phyloP scores from a whole-genome alignment of 495 filamentous ascomycete genomes.

The Hyaloscypha hepaticicola region DNA sequence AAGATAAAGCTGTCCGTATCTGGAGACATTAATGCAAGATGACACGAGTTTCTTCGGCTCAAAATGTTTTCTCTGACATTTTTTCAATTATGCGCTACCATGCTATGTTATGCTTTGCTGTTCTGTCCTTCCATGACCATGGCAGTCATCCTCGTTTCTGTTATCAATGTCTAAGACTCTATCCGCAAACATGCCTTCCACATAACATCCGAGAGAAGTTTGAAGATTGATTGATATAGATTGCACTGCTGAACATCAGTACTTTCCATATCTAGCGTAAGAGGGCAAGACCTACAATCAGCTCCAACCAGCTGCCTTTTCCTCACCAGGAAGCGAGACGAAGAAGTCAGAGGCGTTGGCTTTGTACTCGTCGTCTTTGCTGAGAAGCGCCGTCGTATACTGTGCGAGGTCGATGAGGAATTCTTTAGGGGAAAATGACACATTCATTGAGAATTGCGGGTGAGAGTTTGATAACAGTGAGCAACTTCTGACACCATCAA shows the following conservation, averaged over 20 bases:
- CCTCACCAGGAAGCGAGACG: neutral
- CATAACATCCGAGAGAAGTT: no score
- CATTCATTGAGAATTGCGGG: neutral
- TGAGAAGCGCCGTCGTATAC: neutral
- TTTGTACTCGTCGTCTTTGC: neutral
- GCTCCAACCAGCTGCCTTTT: no score
- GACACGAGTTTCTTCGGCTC: neutral
- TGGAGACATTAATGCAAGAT: constrained; percentile 51
- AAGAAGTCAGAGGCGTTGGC: neutral
- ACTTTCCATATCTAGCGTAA: neutral
- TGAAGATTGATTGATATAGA: no score
- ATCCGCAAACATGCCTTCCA: no score
- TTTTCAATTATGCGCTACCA: no score
- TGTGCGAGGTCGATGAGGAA: neutral
- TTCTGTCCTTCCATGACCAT: no score
- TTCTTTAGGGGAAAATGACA: neutral
- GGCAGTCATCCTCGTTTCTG: no score
- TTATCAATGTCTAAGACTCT: no score
- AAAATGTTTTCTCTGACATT: neutral
- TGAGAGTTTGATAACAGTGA: neutral
- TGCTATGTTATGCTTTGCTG: neutral
- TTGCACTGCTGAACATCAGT: neutral
- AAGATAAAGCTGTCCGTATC: constrained; percentile 85
- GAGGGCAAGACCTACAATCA: no score
- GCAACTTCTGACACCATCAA: neutral